Evolutionary conservation across 2,329 filamentous ascomycete genomes (phyloP), one percentile per base, ranked within the genome.

Genomic region (Fusarium decemcellulare): DNA sequence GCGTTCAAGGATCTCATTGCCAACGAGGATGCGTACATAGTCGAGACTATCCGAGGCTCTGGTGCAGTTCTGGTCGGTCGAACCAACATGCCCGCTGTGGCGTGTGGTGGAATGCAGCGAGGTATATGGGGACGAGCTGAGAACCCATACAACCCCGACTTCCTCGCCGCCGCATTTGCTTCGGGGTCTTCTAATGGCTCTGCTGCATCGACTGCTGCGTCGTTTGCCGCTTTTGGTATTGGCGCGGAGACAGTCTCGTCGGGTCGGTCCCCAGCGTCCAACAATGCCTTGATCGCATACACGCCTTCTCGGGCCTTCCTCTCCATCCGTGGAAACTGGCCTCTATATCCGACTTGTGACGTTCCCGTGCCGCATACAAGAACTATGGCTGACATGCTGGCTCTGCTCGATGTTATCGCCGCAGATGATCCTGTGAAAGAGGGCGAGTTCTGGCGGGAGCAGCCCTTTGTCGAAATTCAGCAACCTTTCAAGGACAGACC

Each of bases 111-210:
- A 1, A 88, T 88, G 85, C 86, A 88, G 65, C 78, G 87, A n/a
- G 87, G 87, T 1, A 71, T 86, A 4, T 88, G 87, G 67, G 87
- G 87, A 0, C 80, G 87, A 5, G 85, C 87, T 1, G 87, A 89
- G 71, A 85, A 81, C 44, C 87, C 87, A 0, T 89, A 89, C 70
- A 88, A 88, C 62, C 59, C 72, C 0, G 79, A 85, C 1, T 89
- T 85, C 59, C 77, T 88, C 2, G 82, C 87, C 1, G 86, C 85
- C 3, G 87, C 86, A 0, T 89, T 85, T 72, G 85, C 82, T 0
- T 88, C 86, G 0, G 87, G 87, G 0, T 89, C 86, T 0, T 89
- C 87, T 0, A 88, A 88, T 67, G 87, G 87, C 3, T 84, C 84
- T 2, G 87, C 81, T 0, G 84, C 83, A 0, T 82, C 86, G 11